Percentiles rank a stretch among this genome's conserved stretches.
These are phyloP conservation scores for Aureobasidium mangrovei DNA, from an alignment of 2,329 filamentous ascomycete species.

Conservation along the genomic window DNA sequence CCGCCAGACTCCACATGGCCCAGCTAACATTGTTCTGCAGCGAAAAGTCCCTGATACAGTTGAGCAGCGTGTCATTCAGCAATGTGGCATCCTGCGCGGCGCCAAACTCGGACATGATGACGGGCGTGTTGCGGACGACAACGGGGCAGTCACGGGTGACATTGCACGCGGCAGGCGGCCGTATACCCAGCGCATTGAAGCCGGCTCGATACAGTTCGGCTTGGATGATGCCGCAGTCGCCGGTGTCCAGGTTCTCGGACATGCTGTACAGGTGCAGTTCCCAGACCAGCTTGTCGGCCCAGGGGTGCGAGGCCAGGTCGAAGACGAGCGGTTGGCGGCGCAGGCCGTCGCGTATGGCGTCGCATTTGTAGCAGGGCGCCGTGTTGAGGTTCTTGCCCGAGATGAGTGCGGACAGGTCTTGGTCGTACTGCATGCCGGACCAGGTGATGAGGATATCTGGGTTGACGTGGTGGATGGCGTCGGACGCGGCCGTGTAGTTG, in stretches of 20 bases:
- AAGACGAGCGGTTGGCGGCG: conserved; percentile 39
- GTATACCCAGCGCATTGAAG: conserved; percentile 39
- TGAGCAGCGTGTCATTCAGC: conserved; percentile 39
- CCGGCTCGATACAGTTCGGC: conserved; percentile 42
- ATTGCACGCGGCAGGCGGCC: conserved; percentile 29
- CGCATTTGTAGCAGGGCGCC: conserved; percentile 33
- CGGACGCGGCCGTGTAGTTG: conserved; percentile 41
- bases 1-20: conserved; percentile 44
- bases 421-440: conserved; percentile 49
- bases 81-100: conserved; percentile 31
- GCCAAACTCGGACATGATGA: conserved; percentile 32
- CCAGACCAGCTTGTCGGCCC: conserved; percentile 42
- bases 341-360: conserved; percentile 34
- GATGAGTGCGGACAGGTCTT: conserved; percentile 17
- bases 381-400: conserved; percentile 29
- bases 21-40: conserved; percentile 38
- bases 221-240: conserved; percentile 40
- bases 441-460: conserved; percentile 47
- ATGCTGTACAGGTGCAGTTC: conserved; percentile 39
- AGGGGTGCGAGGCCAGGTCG: conserved; percentile 38
- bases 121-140: conserved; percentile 28
- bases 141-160: conserved; percentile 28
- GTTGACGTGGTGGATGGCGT: conserved; percentile 45
- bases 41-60: conserved; percentile 40
- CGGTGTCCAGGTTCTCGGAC: conserved; percentile 30